Evolutionary conservation across 345 rosid genomes (phyloP).

Genomic region (Zanthoxylum bungeanum): DNA sequence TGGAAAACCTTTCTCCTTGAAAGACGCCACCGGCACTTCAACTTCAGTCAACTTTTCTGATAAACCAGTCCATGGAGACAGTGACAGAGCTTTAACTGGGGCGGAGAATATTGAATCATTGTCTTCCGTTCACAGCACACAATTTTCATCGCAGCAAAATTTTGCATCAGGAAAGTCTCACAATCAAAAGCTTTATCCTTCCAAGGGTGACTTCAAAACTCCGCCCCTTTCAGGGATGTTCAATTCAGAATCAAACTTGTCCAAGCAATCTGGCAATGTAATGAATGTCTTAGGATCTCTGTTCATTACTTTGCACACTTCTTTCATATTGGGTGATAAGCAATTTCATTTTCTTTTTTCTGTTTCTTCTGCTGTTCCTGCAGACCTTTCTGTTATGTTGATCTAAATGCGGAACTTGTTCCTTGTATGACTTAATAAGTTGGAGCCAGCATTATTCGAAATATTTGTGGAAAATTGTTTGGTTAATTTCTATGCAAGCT

Average conservation of each 20-base stretch:
- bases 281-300: slow-evolving; percentile 20
- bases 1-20: slow-evolving; percentile 39
- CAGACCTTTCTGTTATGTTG: neutral
- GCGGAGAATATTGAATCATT: slow-evolving; percentile 55
- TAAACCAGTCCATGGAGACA: slow-evolving; percentile 25
- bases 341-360: neutral
- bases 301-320: neutral
- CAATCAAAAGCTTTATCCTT: slow-evolving; percentile 30
- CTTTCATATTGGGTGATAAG: neutral
- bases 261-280: slow-evolving; percentile 81
- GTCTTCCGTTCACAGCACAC: slow-evolving; percentile 49
- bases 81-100: slow-evolving; percentile 31
- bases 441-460: neutral
- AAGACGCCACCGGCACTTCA: slow-evolving; percentile 31
- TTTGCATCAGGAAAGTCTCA: slow-evolving; percentile 48
- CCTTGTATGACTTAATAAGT: neutral
- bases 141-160: slow-evolving; percentile 46
- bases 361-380: neutral
- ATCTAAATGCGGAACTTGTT: neutral
- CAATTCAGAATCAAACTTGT: slow-evolving; percentile 53
- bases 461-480: neutral
- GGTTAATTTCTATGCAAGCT: neutral
- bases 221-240: slow-evolving; percentile 31
- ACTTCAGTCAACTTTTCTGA: slow-evolving; percentile 28
- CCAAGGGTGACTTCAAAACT: slow-evolving; percentile 39